Evolutionary conservation across 495 filamentous ascomycete species (phyloP).

Genomic region (Aspergillus wentii): DNA sequence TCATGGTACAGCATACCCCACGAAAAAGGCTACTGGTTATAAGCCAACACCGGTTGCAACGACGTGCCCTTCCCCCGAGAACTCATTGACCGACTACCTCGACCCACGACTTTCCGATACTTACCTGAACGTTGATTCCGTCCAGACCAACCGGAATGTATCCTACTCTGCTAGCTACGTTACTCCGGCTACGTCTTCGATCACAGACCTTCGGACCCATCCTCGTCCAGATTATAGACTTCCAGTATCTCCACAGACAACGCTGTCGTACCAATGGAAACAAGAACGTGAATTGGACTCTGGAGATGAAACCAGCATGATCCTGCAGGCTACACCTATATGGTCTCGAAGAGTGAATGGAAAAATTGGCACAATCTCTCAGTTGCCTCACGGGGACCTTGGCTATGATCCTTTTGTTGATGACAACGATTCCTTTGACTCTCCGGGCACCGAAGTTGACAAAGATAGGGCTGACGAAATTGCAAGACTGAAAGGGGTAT

Average conservation of each 20-base stretch:
- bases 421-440: slow-evolving; percentile 12
- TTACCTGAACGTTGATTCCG: slow-evolving; percentile 4
- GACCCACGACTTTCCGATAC: slow-evolving; percentile 31
- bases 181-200: slow-evolving; percentile 2
- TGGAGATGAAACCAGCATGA: slow-evolving; percentile 4
- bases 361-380: not conserved
- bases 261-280: slow-evolving; percentile 8
- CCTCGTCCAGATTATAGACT: not conserved
- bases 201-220: not conserved
- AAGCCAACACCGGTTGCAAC: slow-evolving; percentile 1
- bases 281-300: slow-evolving; percentile 7
- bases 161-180: not conserved
- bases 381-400: not conserved
- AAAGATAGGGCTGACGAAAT: slow-evolving; percentile 37
- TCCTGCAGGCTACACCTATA: slow-evolving; percentile 17
- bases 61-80: not conserved
- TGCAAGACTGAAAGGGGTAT: slow-evolving; percentile 62
- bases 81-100: slow-evolving; percentile 17
- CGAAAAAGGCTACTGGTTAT: slow-evolving; percentile 3
- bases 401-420: slow-evolving; percentile 18
- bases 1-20: slow-evolving; percentile 3
- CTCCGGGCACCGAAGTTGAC: slow-evolving; percentile 12
- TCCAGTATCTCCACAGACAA: not conserved
- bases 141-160: slow-evolving; percentile 1
- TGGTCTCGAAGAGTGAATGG: slow-evolving; percentile 5